Evolutionary conservation across 139 green algal species (phyloP).

Genomic region (Chlamydomonas schloesseri): DNA sequence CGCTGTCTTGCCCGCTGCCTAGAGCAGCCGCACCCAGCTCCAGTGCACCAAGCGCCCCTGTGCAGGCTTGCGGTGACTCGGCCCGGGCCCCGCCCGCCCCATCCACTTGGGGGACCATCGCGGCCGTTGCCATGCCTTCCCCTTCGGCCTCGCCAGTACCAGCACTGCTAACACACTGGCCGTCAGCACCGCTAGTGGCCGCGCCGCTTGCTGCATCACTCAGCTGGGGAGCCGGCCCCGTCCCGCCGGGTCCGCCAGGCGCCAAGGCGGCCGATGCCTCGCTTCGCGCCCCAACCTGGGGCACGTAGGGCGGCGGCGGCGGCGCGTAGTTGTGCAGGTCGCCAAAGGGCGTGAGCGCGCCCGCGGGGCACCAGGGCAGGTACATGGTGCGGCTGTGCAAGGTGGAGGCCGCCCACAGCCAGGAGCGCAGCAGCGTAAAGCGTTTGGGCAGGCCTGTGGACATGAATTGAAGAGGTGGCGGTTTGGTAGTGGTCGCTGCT

Average conservation of each 20-base stretch:
- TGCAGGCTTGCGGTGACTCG: too few relatives aligned
- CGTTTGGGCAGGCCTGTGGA: slow-evolving; percentile 62
- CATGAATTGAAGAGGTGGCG: background rate
- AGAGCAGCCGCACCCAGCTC: too few relatives aligned
- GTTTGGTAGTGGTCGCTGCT: background rate
- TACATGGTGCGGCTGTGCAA: slow-evolving; percentile 79
- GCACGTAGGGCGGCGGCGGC: slow-evolving; percentile 67
- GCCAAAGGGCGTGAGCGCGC: slow-evolving; percentile 84
- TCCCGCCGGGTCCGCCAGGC: background rate
- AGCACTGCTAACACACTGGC: too few relatives aligned
- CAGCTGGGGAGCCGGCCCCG: background rate
- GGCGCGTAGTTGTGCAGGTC: slow-evolving; percentile 92
- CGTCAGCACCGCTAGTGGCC: too few relatives aligned
- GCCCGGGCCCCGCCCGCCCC: too few relatives aligned
- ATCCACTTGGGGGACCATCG: too few relatives aligned
- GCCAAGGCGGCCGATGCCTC: background rate
- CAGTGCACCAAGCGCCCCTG: too few relatives aligned
- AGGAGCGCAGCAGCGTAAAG: slow-evolving; percentile 63
- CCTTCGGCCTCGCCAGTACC: too few relatives aligned
- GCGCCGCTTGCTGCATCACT: too few relatives aligned
- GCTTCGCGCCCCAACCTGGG: slow-evolving; percentile 25
- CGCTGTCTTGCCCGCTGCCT: too few relatives aligned
- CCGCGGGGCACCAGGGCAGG: slow-evolving; percentile 76
- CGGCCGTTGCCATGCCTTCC: too few relatives aligned
- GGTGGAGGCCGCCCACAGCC: slow-evolving; percentile 78